Evolutionary conservation across 306 rosid genomes (phyloP).

Genomic region (Cicer pinnatifidum): DNA sequence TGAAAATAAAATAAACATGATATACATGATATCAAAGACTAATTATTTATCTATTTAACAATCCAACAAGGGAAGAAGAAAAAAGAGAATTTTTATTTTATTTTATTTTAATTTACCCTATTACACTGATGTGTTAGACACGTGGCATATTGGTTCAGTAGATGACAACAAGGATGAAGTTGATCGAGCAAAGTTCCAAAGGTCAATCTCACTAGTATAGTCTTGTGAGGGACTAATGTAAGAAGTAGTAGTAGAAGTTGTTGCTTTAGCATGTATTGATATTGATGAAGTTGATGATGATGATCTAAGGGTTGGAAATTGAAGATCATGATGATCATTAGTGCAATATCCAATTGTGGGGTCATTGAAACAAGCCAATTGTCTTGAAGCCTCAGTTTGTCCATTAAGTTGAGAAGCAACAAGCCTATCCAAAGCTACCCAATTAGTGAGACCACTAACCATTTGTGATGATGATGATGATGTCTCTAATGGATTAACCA

Average conservation of each 20-base stretch:
- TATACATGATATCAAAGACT: constrained; percentile 32
- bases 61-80: constrained; percentile 36
- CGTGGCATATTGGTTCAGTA: constrained; percentile 69
- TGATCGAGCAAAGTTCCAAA: constrained; percentile 71
- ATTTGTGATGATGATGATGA: constrained; percentile 42
- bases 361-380: constrained; percentile 57
- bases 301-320: constrained; percentile 58
- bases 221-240: constrained; percentile 47
- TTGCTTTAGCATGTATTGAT: constrained; percentile 39
- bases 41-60: constrained; percentile 49
- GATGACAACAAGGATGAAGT: constrained; percentile 59
- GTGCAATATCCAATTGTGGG: constrained; percentile 49
- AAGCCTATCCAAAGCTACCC: constrained; percentile 82
- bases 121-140: constrained; percentile 55
- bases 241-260: not conserved
- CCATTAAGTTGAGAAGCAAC: constrained; percentile 88
- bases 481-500: constrained; percentile 45
- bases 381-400: constrained; percentile 58
- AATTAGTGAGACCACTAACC: constrained; percentile 56
- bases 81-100: not conserved
- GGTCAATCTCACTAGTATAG: constrained; percentile 65
- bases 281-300: constrained; percentile 57
- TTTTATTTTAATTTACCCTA: constrained; percentile 28
- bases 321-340: constrained; percentile 52
- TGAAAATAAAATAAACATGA: constrained; percentile 44